Percentiles rank a stretch among this genome's conserved stretches.
Conservation (phyloP, 345 rosid genomes). For the Citrus glauca region DNA sequence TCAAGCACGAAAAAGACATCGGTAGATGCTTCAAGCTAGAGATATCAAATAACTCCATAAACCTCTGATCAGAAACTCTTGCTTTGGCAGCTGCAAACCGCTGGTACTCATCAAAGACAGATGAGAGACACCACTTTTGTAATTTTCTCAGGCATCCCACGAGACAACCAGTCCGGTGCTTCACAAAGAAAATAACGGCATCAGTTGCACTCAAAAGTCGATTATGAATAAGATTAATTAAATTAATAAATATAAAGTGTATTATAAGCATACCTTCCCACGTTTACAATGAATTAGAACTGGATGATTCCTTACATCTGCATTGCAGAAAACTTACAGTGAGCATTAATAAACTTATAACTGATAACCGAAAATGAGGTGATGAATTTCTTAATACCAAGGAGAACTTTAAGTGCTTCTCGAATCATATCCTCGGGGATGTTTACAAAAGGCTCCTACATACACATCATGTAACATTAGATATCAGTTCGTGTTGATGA, state of each 20-base stretch:
- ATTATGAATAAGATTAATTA: not conserved
- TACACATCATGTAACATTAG: not conserved
- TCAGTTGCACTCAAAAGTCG: not conserved
- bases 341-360: not conserved
- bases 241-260: not conserved
- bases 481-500: not conserved
- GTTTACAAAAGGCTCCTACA: constrained; percentile 84
- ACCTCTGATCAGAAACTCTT: constrained; percentile 87
- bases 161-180: constrained; percentile 95
- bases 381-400: constrained; percentile 45
- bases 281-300: constrained; percentile 86
- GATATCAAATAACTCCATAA: constrained; percentile 84
- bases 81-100: constrained; percentile 94
- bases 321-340: constrained; percentile 4
- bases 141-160: constrained; percentile 94
- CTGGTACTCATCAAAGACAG: constrained; percentile 84
- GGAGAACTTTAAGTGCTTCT: constrained; percentile 81
- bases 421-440: constrained; percentile 75
- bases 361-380: not conserved
- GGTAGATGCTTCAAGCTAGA: constrained; percentile 66
- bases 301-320: constrained; percentile 91
- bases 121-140: constrained; percentile 84
- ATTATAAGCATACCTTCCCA: constrained; percentile 66
- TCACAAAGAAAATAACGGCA: constrained; percentile 14
- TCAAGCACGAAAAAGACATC: constrained; percentile 64